Evolutionary conservation across 164 flowering plant species (phyloP).

Genomic region (Warburgia ugandensis): DNA sequence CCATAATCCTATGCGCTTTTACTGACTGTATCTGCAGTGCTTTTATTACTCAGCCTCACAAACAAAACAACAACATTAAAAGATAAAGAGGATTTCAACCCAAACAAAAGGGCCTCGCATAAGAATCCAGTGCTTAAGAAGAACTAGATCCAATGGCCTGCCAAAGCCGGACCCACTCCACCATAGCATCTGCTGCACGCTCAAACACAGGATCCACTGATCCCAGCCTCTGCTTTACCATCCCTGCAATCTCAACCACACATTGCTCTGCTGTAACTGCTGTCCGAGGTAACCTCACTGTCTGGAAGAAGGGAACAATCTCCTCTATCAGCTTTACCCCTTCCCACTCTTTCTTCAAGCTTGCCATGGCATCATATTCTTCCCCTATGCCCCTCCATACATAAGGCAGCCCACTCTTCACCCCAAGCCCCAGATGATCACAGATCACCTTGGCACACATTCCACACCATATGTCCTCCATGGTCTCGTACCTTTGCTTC

Average conservation of each 20-base stretch:
- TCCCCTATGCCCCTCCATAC: conserved; percentile 63
- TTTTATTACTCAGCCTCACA: no score
- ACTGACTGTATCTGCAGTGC: no score
- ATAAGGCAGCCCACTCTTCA: conserved; percentile 87
- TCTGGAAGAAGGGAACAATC: conserved; percentile 78
- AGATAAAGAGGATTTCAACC: no score
- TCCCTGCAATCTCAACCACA: conserved; percentile 56
- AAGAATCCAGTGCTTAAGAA: conserved; percentile 1
- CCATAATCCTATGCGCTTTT: no score
- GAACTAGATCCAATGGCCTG: conserved; percentile 29
- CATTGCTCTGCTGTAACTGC: conserved; percentile 70
- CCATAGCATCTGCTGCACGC: conserved; percentile 70
- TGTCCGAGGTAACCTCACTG: conserved; percentile 39
- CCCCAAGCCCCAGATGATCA: conserved; percentile 75
- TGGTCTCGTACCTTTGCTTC: conserved; percentile 81
- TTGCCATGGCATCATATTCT: conserved; percentile 53
- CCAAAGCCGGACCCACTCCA: conserved; percentile 81
- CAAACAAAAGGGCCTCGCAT: no score
- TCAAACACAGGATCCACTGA: conserved; percentile 36
- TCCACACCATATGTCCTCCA: conserved; percentile 87
- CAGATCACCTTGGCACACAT: conserved; percentile 76
- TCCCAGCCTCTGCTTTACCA: conserved; percentile 58
- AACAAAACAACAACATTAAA: no score
- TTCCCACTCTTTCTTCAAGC: conserved; percentile 85
- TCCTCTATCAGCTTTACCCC: conserved; percentile 93